Conservation (phyloP, 495 filamentous ascomycete species). For the Aspergillus heteromorphus region DNA sequence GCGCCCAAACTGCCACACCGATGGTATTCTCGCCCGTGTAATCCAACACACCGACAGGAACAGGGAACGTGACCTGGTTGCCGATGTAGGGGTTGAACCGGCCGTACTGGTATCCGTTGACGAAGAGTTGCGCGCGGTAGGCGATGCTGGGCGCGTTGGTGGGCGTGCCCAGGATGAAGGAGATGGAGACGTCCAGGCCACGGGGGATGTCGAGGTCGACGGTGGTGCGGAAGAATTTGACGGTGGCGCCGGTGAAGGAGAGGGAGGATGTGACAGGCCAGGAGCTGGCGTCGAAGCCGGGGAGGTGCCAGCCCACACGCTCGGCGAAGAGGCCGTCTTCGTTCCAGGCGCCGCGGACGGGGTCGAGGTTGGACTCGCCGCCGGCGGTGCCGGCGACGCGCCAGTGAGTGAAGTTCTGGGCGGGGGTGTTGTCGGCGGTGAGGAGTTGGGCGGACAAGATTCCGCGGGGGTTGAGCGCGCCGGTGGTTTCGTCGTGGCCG, state of each 20-base stretch:
- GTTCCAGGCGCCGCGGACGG: slow-evolving; percentile 63
- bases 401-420: slow-evolving; percentile 52
- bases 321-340: slow-evolving; percentile 68
- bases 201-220: slow-evolving; percentile 47
- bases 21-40: slow-evolving; percentile 42
- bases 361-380: slow-evolving; percentile 62
- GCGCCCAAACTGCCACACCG: slow-evolving; percentile 43
- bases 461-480: slow-evolving; percentile 63
- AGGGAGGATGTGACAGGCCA: slow-evolving; percentile 38
- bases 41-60: slow-evolving; percentile 46
- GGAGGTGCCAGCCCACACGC: slow-evolving; percentile 61
- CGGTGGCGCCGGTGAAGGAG: slow-evolving; percentile 36
- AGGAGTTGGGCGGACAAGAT: slow-evolving; percentile 53
- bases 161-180: slow-evolving; percentile 31
- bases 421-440: slow-evolving; percentile 23
- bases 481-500: slow-evolving; percentile 59
- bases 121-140: slow-evolving; percentile 37
- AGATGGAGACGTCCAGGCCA: slow-evolving; percentile 42
- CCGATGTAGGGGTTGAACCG: slow-evolving; percentile 47
- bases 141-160: slow-evolving; percentile 14
- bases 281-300: slow-evolving; percentile 44
- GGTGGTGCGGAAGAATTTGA: slow-evolving; percentile 57
- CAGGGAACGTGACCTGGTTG: slow-evolving; percentile 46
- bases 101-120: slow-evolving; percentile 50
- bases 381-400: slow-evolving; percentile 70